A percentile compares a stretch with the other conserved stretches of the same genome.
phyloP scores from a whole-genome alignment of 306 rosid species.

The Canavalia ensiformis region DNA sequence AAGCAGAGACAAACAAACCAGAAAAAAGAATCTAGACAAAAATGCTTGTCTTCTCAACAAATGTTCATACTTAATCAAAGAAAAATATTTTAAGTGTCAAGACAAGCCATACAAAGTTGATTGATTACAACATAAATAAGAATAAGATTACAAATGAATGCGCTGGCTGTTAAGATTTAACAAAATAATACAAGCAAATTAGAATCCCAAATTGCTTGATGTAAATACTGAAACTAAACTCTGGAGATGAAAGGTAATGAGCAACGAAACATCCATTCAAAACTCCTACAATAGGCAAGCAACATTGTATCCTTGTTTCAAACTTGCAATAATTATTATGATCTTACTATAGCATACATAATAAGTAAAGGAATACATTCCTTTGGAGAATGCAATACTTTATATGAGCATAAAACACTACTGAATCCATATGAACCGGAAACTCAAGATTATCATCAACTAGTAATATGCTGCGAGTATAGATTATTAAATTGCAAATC shows the following conservation, averaged over 20 bases:
- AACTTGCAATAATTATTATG: slow-evolving; percentile 6
- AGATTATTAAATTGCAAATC: slow-evolving; percentile 14
- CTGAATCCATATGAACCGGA: background rate
- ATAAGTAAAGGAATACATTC: background rate
- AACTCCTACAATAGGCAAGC: background rate
- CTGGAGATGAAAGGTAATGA: background rate
- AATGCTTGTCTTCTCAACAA: background rate
- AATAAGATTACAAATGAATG: background rate
- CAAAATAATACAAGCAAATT: slow-evolving; percentile 16
- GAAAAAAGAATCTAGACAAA: background rate
- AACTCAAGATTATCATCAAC: slow-evolving; percentile 3
- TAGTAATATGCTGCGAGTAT: background rate
- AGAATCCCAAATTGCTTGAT: slow-evolving; percentile 17
- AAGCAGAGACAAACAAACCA: slow-evolving; percentile 9
- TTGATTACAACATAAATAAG: background rate
- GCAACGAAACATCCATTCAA: background rate
- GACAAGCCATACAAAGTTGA: background rate
- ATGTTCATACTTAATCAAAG: slow-evolving; percentile 3
- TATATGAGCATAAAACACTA: background rate
- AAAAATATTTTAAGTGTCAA: background rate
- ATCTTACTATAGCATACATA: background rate
- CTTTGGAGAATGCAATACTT: slow-evolving; percentile 14
- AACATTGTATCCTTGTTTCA: background rate
- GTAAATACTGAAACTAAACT: slow-evolving; percentile 5
- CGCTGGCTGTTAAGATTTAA: background rate